Evolutionary conservation across 352 stramenopile species (phyloP).

Genomic region (Phytophthora pistaciae): DNA sequence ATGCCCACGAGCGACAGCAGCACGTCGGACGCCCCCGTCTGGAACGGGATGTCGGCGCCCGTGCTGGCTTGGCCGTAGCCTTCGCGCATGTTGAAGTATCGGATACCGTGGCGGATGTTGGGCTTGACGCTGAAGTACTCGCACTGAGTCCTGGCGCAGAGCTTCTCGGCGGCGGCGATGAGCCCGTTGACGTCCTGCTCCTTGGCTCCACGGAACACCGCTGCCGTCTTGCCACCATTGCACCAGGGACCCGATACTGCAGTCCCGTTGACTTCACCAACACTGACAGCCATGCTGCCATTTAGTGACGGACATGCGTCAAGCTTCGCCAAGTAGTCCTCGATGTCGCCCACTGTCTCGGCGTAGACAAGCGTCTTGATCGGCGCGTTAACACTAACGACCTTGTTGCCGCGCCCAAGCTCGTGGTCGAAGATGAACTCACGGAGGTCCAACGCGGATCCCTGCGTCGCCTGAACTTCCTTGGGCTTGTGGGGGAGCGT

Average conservation of each 20-base stretch:
- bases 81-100: slow-evolving; percentile 75
- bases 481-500: slow-evolving; percentile 50
- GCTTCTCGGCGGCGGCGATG: slow-evolving; percentile 46
- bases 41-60: slow-evolving; percentile 50
- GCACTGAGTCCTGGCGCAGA: slow-evolving; percentile 56
- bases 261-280: neutral
- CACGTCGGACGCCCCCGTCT: slow-evolving; percentile 58
- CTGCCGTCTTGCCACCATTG: slow-evolving; percentile 50
- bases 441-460: slow-evolving; percentile 56
- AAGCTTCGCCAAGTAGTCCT: slow-evolving; percentile 50
- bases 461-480: slow-evolving; percentile 48
- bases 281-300: slow-evolving; percentile 7
- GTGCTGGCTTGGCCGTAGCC: slow-evolving; percentile 46
- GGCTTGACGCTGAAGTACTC: slow-evolving; percentile 67
- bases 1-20: slow-evolving; percentile 61
- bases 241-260: slow-evolving; percentile 39
- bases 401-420: slow-evolving; percentile 68
- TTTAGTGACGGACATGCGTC: slow-evolving; percentile 32
- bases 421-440: slow-evolving; percentile 73
- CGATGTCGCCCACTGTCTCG: slow-evolving; percentile 55
- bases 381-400: slow-evolving; percentile 50
- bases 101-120: slow-evolving; percentile 57
- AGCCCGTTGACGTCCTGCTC: slow-evolving; percentile 57
- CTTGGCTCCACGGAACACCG: slow-evolving; percentile 58
- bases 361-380: slow-evolving; percentile 65